Evolutionary conservation across 768 basidiomycete genomes (phyloP).

Genomic region (Ramaria rubella): DNA sequence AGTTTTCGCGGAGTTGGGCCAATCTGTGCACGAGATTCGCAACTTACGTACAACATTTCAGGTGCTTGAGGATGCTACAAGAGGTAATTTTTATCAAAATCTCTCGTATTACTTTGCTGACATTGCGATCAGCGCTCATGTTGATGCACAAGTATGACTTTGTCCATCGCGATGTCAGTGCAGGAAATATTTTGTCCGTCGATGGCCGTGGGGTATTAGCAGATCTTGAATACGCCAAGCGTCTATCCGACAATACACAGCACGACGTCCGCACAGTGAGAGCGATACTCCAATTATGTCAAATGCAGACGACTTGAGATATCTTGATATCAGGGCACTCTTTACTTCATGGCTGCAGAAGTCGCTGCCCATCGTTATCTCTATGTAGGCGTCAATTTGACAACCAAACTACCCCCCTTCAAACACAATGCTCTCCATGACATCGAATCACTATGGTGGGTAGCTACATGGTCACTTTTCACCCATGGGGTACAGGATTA

Average conservation of each 20-base stretch:
- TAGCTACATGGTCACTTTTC: constrained; percentile 7
- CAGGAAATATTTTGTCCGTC: too few relatives aligned
- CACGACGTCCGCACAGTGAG: background rate
- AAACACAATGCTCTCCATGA: too few relatives aligned
- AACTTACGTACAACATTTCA: too few relatives aligned
- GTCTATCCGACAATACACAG: background rate
- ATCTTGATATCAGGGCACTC: constrained; percentile 1
- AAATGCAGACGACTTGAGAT: background rate
- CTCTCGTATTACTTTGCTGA: background rate
- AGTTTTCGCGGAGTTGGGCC: too few relatives aligned
- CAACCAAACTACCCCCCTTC: background rate
- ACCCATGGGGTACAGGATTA: background rate
- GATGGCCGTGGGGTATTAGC: background rate
- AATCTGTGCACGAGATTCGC: too few relatives aligned
- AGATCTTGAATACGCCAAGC: background rate
- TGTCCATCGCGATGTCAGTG: too few relatives aligned
- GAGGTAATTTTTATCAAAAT: background rate
- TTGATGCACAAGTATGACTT: too few relatives aligned
- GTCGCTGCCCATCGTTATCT: background rate
- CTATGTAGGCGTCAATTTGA: background rate
- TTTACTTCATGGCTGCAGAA: constrained; percentile 7
- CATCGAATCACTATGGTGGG: too few relatives aligned
- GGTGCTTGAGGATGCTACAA: too few relatives aligned
- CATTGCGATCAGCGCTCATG: background rate
- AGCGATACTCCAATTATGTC: background rate